phyloP scores from a whole-genome alignment of 108 stramenopile species.

The Chaetoceros tenuissimus region DNA sequence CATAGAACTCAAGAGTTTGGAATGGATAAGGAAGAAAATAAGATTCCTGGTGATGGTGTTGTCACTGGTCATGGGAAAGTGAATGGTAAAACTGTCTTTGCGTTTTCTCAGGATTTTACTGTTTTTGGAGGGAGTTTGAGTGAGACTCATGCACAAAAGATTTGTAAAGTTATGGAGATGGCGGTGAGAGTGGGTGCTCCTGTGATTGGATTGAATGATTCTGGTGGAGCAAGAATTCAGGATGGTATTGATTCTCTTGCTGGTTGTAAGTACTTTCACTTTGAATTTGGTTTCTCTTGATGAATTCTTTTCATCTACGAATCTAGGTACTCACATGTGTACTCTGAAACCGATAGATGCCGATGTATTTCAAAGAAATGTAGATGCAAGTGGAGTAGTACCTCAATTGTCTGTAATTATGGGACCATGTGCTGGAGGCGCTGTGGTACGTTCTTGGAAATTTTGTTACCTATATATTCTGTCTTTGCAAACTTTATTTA shows the following conservation, averaged over 20 bases:
- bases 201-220: conserved; percentile 98
- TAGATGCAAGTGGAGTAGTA: conserved; percentile 92
- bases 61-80: conserved; percentile 63
- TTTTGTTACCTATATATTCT: not conserved
- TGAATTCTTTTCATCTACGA: not conserved
- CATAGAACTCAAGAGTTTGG: conserved; percentile 98
- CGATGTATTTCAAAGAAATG: conserved; percentile 98
- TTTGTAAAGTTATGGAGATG: conserved; percentile 99
- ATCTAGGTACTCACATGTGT: not conserved
- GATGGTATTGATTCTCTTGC: conserved; percentile 96
- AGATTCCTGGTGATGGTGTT: conserved; percentile 95
- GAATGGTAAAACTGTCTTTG: conserved; percentile 78
- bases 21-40: conserved; percentile 63
- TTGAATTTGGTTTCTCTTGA: not conserved
- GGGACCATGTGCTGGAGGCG: conserved; percentile 90
- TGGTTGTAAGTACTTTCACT: conserved; percentile 1
- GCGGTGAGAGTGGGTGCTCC: conserved; percentile 90
- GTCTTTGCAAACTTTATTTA: not conserved
- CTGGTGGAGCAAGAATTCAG: conserved; percentile 98
- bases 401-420: conserved; percentile 93
- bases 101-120: conserved; percentile 95
- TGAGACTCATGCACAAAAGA: conserved; percentile 98
- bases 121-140: conserved; percentile 94
- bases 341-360: conserved; percentile 72
- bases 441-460: not conserved